Conservation (phyloP, 2,329 filamentous ascomycete species). For the Calonectria honghensis region DNA sequence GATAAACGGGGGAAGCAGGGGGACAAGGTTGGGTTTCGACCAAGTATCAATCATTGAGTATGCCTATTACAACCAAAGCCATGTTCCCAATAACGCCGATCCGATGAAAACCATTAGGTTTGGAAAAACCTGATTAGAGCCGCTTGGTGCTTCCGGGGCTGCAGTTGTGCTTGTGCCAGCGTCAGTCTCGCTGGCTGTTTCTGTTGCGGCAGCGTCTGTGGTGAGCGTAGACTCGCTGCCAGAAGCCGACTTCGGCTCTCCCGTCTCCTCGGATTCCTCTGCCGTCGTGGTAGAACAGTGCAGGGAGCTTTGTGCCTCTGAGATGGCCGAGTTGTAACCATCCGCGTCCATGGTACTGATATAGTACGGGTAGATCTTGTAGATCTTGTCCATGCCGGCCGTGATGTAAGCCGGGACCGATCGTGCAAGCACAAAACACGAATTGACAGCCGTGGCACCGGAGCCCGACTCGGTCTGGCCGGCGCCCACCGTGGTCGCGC, state of each 20-base stretch:
- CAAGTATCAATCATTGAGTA: not conserved
- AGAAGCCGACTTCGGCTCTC: not conserved
- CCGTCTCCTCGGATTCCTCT: not conserved
- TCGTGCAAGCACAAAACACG: conserved; percentile 26
- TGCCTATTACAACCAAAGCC: not conserved
- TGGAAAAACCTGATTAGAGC: not conserved
- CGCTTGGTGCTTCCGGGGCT: conserved; percentile 1
- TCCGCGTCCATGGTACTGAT: not conserved
- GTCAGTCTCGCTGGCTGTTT: not conserved
- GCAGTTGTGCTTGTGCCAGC: not conserved
- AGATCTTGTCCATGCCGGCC: conserved; percentile 22
- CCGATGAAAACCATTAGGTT: conserved; percentile 26
- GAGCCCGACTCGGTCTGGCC: not conserved
- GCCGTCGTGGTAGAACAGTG: conserved; percentile 5
- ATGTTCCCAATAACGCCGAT: conserved; percentile 29
- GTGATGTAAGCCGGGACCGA: conserved; percentile 35
- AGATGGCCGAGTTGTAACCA: conserved; percentile 14
- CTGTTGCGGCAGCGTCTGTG: not conserved
- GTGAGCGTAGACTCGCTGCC: conserved; percentile 11
- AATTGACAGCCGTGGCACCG: conserved; percentile 38
- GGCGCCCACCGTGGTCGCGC: not conserved
- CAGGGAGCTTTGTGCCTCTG: not conserved
- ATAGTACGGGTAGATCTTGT: conserved; percentile 21
- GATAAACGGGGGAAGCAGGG: not conserved
- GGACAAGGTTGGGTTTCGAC: not conserved